Evolutionary conservation across 805 yeast species (phyloP).

Genomic region (Teunomyces panamensis): DNA sequence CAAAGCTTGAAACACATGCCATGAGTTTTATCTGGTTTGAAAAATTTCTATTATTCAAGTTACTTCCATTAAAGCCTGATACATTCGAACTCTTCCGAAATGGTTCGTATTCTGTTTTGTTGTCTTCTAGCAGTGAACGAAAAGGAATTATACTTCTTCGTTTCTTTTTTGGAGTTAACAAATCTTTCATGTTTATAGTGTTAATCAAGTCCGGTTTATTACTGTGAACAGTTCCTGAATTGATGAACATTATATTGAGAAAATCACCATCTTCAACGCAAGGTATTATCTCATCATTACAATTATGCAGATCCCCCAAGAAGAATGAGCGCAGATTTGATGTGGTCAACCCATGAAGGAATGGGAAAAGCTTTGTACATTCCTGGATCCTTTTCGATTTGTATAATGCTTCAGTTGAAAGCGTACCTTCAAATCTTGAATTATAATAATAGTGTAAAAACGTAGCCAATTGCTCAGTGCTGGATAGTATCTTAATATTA

Average conservation of each 20-base stretch:
- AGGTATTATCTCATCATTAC: slow-evolving; percentile 6
- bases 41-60: slow-evolving; percentile 30
- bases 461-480: slow-evolving; percentile 4
- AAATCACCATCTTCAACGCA: not conserved
- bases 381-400: not conserved
- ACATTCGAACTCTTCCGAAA: slow-evolving; percentile 1
- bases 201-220: slow-evolving; percentile 6
- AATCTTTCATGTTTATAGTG: slow-evolving; percentile 8
- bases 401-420: not conserved
- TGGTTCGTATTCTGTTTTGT: slow-evolving; percentile 2
- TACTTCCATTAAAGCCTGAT: slow-evolving; percentile 1
- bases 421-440: slow-evolving; percentile 1
- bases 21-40: slow-evolving; percentile 25
- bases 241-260: slow-evolving; percentile 12
- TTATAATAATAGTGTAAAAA: slow-evolving; percentile 10
- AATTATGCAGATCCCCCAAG: slow-evolving; percentile 14
- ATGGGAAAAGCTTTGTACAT: slow-evolving; percentile 26
- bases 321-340: slow-evolving; percentile 25
- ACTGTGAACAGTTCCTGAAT: not conserved
- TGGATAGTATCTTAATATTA: slow-evolving; percentile 7
- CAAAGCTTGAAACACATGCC: slow-evolving; percentile 32
- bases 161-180: slow-evolving; percentile 5
- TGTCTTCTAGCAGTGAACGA: slow-evolving; percentile 1
- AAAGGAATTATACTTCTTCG: not conserved
- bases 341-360: slow-evolving; percentile 30